These are phyloP conservation scores for Paramecium biaurelia DNA, from an alignment of 73 alveolate genomes.

Conservation along the genomic window DNA sequence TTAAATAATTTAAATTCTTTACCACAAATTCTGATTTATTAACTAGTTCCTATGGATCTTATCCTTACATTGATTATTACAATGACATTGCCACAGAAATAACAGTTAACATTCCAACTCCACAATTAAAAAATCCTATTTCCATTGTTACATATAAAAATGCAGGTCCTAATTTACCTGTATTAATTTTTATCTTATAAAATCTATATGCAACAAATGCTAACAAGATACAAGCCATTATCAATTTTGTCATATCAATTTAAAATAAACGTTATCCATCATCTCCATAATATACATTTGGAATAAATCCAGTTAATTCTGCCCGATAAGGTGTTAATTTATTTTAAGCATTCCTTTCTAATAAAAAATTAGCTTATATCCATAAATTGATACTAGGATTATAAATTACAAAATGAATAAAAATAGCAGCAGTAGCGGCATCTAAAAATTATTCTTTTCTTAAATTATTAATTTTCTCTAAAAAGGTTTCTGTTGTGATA, in stretches of 20 bases:
- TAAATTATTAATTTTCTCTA: not conserved
- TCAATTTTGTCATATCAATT: not conserved
- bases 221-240: not conserved
- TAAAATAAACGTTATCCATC: not conserved
- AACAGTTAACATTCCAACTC: not conserved
- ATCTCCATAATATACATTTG: conserved; percentile 27
- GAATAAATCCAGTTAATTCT: not conserved
- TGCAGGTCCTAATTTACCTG: conserved; percentile 9
- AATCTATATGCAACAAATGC: not conserved
- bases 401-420: not conserved
- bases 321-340: not conserved
- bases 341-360: conserved; percentile 21
- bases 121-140: conserved; percentile 6
- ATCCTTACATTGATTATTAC: not conserved
- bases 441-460: not conserved
- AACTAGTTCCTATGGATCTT: conserved; percentile 9
- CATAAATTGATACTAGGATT: not conserved
- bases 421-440: not conserved
- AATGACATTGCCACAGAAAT: not conserved
- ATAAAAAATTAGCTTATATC: not conserved
- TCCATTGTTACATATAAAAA: not conserved
- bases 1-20: not conserved
- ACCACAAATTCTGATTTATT: conserved; percentile 9
- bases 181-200: not conserved
- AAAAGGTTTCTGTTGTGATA: not conserved